A percentile compares a stretch with the other conserved stretches of the same genome.
Evolutionary conservation across 192 early-diverging fungal species (phyloP).

Genomic region (Obelidium mucronatum): DNA sequence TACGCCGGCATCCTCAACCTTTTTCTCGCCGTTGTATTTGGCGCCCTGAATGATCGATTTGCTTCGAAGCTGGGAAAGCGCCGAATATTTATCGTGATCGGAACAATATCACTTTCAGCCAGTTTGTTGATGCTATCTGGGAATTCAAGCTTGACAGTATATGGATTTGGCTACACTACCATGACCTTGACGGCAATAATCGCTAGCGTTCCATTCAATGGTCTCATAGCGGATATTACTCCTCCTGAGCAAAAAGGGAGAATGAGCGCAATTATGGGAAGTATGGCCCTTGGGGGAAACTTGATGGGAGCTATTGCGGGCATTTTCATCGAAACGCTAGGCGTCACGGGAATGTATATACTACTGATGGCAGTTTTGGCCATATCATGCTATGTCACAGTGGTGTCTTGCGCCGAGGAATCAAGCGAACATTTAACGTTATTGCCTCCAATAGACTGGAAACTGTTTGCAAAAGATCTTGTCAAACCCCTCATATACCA

Average conservation of each 20-base stretch:
- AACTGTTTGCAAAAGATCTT: conserved; percentile 33
- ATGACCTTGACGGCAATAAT: conserved; percentile 41
- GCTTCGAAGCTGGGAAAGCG: conserved; percentile 33
- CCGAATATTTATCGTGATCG: conserved; percentile 45
- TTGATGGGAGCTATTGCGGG: conserved; percentile 50
- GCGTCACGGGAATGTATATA: conserved; percentile 31
- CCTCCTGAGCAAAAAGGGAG: conserved; percentile 47
- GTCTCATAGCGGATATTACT: conserved; percentile 51
- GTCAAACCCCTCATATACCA: conserved; percentile 44
- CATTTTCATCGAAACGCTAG: conserved; percentile 40
- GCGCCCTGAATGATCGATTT: conserved; percentile 51
- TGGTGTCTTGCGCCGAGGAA: neutral
- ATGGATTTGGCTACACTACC: conserved; percentile 43
- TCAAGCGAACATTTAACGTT: conserved; percentile 15
- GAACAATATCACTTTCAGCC: conserved; percentile 41
- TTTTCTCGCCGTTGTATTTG: conserved; percentile 46
- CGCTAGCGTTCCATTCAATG: conserved; percentile 55
- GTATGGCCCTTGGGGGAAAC: conserved; percentile 48
- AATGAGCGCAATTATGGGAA: conserved; percentile 52
- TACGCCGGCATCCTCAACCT: conserved; percentile 45
- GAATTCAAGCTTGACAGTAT: conserved; percentile 27
- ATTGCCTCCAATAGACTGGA: conserved; percentile 41
- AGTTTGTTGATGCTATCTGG: conserved; percentile 39
- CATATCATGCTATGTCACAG: conserved; percentile 15
- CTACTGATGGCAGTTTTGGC: conserved; percentile 34